Base-by-base conservation (phyloP, 1,284 basidiomycete species). In the Chalciporus piperatoides region DNA sequence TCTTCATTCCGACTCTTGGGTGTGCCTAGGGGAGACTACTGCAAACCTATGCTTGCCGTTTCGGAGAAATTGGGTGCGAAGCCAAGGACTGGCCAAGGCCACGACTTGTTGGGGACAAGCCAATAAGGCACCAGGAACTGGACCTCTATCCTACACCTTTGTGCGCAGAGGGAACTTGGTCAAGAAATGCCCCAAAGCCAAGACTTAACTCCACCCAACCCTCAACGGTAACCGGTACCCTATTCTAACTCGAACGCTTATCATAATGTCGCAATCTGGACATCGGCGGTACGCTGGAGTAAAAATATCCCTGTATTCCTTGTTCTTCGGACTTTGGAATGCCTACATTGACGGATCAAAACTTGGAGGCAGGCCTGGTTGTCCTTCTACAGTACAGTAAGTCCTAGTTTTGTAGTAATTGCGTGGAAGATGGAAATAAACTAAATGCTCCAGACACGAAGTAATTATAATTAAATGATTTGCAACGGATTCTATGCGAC, bases 91-190 rank as follows among this genome's bases (percentile, higher is more conserved):
- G 21, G 21, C 8, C 44, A 28, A 28, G 27, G 27, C 32, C n/a
- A 35, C 15, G n/a, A 35, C 15, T 17, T 35, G n/a, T 35, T 35
- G 33, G 1, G n/a, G 28, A 38, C 15, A 37, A n/a, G 27, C 21
- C 11, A 39, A 8, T n/a, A 35, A 64, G 59, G 59, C 44, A 60
- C 62, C 62, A 64, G 59, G 62, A n/a, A 61, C 60, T 10, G 6
- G n/a, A 35, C 19, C 23, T 23, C 41, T 2, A 32, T 32, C 30
- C 14, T 32, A 28, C 12, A 36, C 23, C 23, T 42, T 14, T 11
- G 28, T 28, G 35, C 12, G 23, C 14, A 32, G 24, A 19, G 21
- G 2, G 14, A 21, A 38, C 36, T 30, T 19, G 27, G 17, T 17
- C 35, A 28, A 32, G 30, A 32, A 32, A 32, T 23, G 30, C n/a